Evolutionary conservation across 2,329 filamentous ascomycete species (phyloP).

Genomic region (Beauveria rudraprayagi): DNA sequence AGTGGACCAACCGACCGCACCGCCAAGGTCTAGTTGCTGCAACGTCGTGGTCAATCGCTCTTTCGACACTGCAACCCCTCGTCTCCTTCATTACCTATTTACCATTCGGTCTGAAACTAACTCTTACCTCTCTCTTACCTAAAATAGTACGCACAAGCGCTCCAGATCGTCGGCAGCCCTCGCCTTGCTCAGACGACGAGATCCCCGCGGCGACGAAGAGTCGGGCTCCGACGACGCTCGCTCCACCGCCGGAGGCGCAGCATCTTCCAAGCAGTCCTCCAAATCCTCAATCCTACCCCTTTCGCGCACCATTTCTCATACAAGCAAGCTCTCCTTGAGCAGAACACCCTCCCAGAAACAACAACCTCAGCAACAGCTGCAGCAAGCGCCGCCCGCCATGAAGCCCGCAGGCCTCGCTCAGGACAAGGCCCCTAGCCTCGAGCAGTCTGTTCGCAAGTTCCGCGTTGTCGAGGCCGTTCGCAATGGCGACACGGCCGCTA

Average conservation of each 20-base stretch:
- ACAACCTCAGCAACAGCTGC: slow-evolving; percentile 23
- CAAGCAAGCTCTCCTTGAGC: slow-evolving; percentile 39
- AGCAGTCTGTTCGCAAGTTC: slow-evolving; percentile 92
- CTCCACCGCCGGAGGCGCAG: slow-evolving; percentile 27
- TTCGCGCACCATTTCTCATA: slow-evolving; percentile 31
- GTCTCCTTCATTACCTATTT: neutral
- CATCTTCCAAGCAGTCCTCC: slow-evolving; percentile 24
- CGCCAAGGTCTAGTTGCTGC: neutral
- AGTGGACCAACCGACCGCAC: slow-evolving; percentile 5
- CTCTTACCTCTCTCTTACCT: neutral
- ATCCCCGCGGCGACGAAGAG: slow-evolving; percentile 41
- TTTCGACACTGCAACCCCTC: neutral
- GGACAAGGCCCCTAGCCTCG: slow-evolving; percentile 54
- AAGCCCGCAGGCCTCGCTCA: slow-evolving; percentile 14
- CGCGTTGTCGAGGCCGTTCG: slow-evolving; percentile 87
- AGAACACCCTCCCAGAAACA: slow-evolving; percentile 28
- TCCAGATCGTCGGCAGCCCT: slow-evolving; percentile 46
- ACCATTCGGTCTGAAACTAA: neutral
- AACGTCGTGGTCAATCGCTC: neutral
- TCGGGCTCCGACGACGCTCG: slow-evolving; percentile 45
- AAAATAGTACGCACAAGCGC: slow-evolving; percentile 38
- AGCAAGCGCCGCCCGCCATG: slow-evolving; percentile 19
- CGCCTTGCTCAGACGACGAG: slow-evolving; percentile 46
- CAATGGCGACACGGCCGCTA: slow-evolving; percentile 82
- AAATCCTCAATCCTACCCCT: slow-evolving; percentile 25